phyloP scores from a whole-genome alignment of 495 filamentous ascomycete species.

The Rostrohypoxylon terebratum region DNA sequence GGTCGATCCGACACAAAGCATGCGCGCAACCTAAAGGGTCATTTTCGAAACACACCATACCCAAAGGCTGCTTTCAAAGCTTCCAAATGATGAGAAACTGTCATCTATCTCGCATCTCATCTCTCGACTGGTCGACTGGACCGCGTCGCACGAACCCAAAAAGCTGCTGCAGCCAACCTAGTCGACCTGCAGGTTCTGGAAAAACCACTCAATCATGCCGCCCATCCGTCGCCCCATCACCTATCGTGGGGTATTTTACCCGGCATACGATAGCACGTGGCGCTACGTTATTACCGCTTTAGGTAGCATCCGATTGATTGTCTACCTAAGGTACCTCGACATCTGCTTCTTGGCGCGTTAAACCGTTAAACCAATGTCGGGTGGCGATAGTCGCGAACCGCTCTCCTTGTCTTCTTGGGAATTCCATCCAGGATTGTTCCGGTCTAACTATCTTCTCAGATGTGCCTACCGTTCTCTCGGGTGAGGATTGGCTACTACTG shows the following conservation, averaged over 20 bases:
- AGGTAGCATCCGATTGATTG: constrained; percentile 30
- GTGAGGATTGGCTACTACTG: constrained; percentile 46
- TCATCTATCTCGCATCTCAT: constrained; percentile 37
- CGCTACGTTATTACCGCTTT: constrained; percentile 36
- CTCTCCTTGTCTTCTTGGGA: not conserved
- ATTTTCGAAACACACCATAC: not conserved
- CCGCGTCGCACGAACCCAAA: constrained; percentile 38
- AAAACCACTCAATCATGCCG: constrained; percentile 38
- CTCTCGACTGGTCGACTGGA: too few species aligned
- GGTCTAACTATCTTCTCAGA: constrained; percentile 16
- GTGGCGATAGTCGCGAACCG: constrained; percentile 11
- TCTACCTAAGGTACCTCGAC: constrained; percentile 11
- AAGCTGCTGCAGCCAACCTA: constrained; percentile 35
- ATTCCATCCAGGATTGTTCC: not conserved
- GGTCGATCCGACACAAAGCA: not conserved
- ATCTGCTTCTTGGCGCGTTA: constrained; percentile 1
- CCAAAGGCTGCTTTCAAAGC: constrained; percentile 1
- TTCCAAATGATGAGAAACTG: constrained; percentile 2
- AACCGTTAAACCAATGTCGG: constrained; percentile 4
- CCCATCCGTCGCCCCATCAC: constrained; percentile 32
- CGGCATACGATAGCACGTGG: constrained; percentile 42
- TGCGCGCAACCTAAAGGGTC: not conserved
- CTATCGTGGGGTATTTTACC: constrained; percentile 44
- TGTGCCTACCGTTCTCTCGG: constrained; percentile 48
- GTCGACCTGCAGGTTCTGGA: constrained; percentile 41